These are phyloP conservation scores for Goffeauzyma gilvescens DNA, from an alignment of 768 basidiomycete species.

Conservation along the genomic window DNA sequence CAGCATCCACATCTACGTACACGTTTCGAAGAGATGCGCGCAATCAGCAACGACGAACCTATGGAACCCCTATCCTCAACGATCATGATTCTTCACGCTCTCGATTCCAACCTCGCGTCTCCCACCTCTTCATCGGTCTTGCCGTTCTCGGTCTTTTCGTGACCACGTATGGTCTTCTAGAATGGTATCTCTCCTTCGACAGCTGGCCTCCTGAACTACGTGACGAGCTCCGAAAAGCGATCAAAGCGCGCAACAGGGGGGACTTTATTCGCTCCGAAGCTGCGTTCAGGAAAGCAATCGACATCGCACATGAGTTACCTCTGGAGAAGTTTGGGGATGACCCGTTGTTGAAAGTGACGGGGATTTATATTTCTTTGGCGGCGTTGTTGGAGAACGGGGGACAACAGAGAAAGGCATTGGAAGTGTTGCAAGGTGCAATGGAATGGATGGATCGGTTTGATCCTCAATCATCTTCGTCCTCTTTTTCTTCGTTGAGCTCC, in stretches of 20 bases:
- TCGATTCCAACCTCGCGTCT: too few species aligned
- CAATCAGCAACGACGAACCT: too few species aligned
- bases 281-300: slow-evolving; percentile 27
- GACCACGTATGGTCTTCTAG: slow-evolving; percentile 30
- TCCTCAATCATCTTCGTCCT: too few species aligned
- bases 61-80: too few species aligned
- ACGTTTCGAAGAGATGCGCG: too few species aligned
- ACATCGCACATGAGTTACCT: slow-evolving; percentile 19
- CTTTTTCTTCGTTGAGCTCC: too few species aligned
- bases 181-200: slow-evolving; percentile 24
- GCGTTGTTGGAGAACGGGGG: slow-evolving; percentile 21
- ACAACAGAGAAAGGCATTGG: slow-evolving; percentile 18
- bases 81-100: too few species aligned
- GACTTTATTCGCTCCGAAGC: slow-evolving; percentile 20
- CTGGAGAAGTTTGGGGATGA: slow-evolving; percentile 18
- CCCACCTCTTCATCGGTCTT: slow-evolving; percentile 25
- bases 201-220: slow-evolving; percentile 28
- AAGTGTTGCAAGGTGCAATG: slow-evolving; percentile 17
- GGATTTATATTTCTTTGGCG: slow-evolving; percentile 24
- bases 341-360: slow-evolving; percentile 26
- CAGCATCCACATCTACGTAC: too few species aligned
- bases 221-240: slow-evolving; percentile 22
- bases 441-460: slow-evolving; percentile 9
- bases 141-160: slow-evolving; percentile 24
- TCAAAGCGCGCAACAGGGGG: slow-evolving; percentile 23